Conservation (phyloP, 2,329 filamentous ascomycete genomes). For the Zopfia rhizophila region DNA sequence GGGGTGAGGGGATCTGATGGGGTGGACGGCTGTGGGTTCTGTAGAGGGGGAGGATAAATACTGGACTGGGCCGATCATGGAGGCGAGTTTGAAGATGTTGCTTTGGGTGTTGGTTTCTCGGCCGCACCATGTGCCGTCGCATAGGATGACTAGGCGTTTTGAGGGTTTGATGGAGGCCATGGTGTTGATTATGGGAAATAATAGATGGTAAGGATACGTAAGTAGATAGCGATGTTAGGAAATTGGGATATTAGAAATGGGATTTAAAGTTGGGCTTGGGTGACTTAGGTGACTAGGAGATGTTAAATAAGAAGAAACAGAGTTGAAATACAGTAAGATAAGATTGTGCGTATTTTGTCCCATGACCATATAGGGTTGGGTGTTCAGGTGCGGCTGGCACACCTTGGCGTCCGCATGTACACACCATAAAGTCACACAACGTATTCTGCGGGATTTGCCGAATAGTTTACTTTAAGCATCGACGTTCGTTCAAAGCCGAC, state of each 20-base stretch:
- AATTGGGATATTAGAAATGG: too few species aligned
- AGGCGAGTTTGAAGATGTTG: conserved; percentile 46
- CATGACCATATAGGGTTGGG: too few species aligned
- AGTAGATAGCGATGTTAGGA: too few species aligned
- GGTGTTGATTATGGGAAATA: conserved; percentile 1
- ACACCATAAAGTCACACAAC: conserved; percentile 1
- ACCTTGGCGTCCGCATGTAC: conserved; percentile 16
- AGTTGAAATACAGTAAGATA: too few species aligned
- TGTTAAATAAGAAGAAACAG: too few species aligned
- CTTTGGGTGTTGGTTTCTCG: conserved; percentile 45
- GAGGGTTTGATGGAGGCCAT: conserved; percentile 27
- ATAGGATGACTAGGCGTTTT: conserved; percentile 44
- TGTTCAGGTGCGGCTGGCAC: conserved; percentile 28
- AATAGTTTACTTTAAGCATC: neutral
- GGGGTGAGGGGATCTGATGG: conserved; percentile 22
- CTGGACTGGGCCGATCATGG: conserved; percentile 41
- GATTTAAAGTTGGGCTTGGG: too few species aligned
- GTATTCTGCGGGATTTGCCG: conserved; percentile 3
- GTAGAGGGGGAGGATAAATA: conserved; percentile 15
- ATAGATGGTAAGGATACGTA: neutral
- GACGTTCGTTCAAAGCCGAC: too few species aligned
- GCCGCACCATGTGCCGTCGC: conserved; percentile 51
- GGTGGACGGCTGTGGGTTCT: conserved; percentile 31
- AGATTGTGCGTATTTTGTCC: too few species aligned
- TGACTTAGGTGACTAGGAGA: too few species aligned